Conservation (phyloP, 441 rosid species). For the Populus hybrid region DNA sequence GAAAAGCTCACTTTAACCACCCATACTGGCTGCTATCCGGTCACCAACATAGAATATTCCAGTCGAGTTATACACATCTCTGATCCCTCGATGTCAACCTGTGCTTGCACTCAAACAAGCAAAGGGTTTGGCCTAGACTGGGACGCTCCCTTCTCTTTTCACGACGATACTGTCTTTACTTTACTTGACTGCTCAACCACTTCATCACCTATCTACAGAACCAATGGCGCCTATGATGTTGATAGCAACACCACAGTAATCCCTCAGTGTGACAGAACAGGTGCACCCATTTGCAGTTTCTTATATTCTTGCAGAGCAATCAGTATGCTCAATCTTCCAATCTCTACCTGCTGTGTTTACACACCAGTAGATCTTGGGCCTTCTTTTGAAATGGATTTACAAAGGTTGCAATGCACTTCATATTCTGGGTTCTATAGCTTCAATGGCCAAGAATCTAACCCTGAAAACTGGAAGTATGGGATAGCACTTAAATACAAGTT, state of each 20-base stretch:
- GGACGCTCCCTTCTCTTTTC: conserved; percentile 87
- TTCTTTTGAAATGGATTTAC: conserved; percentile 66
- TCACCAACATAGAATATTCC: conserved; percentile 65
- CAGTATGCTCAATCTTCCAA: conserved; percentile 62
- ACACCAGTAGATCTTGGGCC: conserved; percentile 89
- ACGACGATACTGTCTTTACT: conserved; percentile 70
- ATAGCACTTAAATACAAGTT: conserved; percentile 79
- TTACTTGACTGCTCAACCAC: conserved; percentile 68
- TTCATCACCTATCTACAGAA: conserved; percentile 43
- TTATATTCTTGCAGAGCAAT: conserved; percentile 75
- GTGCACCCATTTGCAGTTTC: conserved; percentile 79
- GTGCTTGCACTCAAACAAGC: conserved; percentile 74
- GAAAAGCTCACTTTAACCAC: conserved; percentile 61
- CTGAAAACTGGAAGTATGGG: conserved; percentile 86
- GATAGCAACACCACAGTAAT: conserved; percentile 25
- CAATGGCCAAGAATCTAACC: conserved; percentile 67
- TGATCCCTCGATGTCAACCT: conserved; percentile 87
- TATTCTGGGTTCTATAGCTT: conserved; percentile 85
- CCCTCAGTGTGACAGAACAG: conserved; percentile 69
- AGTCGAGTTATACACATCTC: conserved; percentile 59
- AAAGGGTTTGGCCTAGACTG: conserved; percentile 83
- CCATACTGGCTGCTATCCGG: conserved; percentile 74
- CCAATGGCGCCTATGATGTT: conserved; percentile 14
- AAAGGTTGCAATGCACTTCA: conserved; percentile 60
- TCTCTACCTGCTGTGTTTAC: conserved; percentile 84